Percentiles rank a stretch among this genome's conserved stretches.
These are phyloP conservation scores for Pseudogymnoascus sp. DNA, from an alignment of 2,329 filamentous ascomycete species.

Conservation along the genomic window DNA sequence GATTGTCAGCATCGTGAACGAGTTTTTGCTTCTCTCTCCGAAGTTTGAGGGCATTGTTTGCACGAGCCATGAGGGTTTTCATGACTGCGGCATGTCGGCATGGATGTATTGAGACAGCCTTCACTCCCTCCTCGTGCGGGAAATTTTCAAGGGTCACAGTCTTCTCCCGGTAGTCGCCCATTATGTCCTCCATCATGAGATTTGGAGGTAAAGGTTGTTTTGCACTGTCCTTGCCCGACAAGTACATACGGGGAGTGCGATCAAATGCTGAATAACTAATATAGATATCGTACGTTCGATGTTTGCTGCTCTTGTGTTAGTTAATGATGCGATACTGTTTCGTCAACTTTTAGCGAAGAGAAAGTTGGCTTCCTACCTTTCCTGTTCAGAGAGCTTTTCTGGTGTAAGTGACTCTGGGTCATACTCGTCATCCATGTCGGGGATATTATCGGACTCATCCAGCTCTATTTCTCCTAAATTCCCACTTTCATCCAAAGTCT, in stretches of 20 bases:
- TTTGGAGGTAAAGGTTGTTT: conserved; percentile 76
- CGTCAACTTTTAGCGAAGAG: not conserved
- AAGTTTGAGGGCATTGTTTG: conserved; percentile 85
- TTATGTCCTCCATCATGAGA: conserved; percentile 93
- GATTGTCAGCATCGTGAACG: conserved; percentile 27
- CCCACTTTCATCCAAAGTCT: conserved; percentile 81
- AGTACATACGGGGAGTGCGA: conserved; percentile 87
- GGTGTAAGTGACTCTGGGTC: conserved; percentile 94
- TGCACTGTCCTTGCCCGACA: conserved; percentile 77
- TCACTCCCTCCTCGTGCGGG: conserved; percentile 80
- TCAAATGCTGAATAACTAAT: conserved; percentile 98
- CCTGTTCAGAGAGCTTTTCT: conserved; percentile 42
- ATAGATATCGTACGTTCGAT: conserved; percentile 92
- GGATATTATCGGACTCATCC: conserved; percentile 74
- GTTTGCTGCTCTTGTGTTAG: conserved; percentile 46
- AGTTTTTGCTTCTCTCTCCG: conserved; percentile 70
- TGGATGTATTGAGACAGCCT: conserved; percentile 94
- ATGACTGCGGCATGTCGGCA: conserved; percentile 97
- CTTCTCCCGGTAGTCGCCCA: conserved; percentile 96
- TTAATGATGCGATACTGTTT: conserved; percentile 13
- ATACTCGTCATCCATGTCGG: conserved; percentile 96
- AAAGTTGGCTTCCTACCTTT: conserved; percentile 36
- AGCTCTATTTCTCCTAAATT: conserved; percentile 70
- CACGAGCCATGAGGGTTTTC: conserved; percentile 93
- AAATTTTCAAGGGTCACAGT: conserved; percentile 98